Base-by-base conservation (phyloP, 2,329 filamentous ascomycete species). In the Paraphaeosphaeria sporulosa region DNA sequence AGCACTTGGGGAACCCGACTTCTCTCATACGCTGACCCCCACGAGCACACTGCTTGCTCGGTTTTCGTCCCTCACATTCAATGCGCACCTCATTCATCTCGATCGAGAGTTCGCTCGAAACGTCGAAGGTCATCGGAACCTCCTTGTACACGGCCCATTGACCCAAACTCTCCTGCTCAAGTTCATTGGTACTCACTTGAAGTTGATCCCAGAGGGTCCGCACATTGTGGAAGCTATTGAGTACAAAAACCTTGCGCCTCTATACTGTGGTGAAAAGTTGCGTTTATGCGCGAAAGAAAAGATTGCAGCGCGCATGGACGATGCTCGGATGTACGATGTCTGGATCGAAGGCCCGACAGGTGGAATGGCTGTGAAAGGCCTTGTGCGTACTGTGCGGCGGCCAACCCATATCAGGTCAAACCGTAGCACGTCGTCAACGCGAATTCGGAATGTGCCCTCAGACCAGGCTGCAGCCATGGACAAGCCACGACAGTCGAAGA, bases 71-170 rank as follows among this genome's bases (percentile, higher is more conserved):
- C 65, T 86, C 36, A 94, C 91, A 2, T 94, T 93, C 82, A 99
- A 99, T 77, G 92, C 93, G 1, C 95, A 99, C 78, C 84, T 86
- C 17, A 97, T 99, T 68, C 95, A 99, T 79, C 84, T 96, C 23
- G 91, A 97, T 76, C 85, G 84, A 1, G 73, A 84, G 46, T 96
- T 92, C 78, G 89, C 88, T 54, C 84, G 85, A 42, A 81, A 86
- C 13, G 81, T 89, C 13, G 95, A 98, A 76, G 91, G 91, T 12
- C 89, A 96, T 74, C 84, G 84, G 5, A 86, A 89, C 61, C 82
- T 93, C 27, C 84, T 98, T 17, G 91, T 98, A 57, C 95, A 98
- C 71, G 95, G 95, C 0, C 94, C 95, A 0, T 81, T 99, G 56
- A 88, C 87, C 1, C 84, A 96, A 43, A 89, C 90, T 0, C 81